Evolutionary conservation across 345 rosid genomes (phyloP).

Genomic region (Aquilaria sinensis): DNA sequence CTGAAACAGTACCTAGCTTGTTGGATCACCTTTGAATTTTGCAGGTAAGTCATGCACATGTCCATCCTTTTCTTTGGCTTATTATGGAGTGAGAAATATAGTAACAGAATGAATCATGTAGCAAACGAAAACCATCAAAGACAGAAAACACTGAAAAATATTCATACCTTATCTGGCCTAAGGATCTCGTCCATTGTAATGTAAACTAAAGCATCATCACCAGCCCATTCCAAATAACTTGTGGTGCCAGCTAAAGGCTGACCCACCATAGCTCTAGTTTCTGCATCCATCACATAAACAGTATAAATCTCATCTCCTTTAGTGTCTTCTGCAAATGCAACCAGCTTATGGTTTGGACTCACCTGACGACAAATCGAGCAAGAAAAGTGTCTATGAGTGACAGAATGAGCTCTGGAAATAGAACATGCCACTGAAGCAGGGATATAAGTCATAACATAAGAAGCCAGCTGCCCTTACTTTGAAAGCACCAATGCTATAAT

Average conservation of each 20-base stretch:
- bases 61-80: no score
- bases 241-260: slow-evolving; percentile 56
- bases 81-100: no score
- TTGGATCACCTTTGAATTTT: no score
- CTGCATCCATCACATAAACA: slow-evolving; percentile 59
- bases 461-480: slow-evolving; percentile 30
- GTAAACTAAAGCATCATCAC: slow-evolving; percentile 70
- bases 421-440: neutral
- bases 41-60: no score
- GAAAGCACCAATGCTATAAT: slow-evolving; percentile 58
- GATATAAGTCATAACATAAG: neutral
- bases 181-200: slow-evolving; percentile 77
- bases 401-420: neutral
- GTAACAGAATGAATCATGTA: no score
- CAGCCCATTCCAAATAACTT: slow-evolving; percentile 64
- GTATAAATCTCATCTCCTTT: slow-evolving; percentile 80
- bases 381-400: neutral
- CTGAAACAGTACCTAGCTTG: no score
- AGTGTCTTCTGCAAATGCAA: slow-evolving; percentile 82
- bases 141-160: neutral
- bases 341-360: slow-evolving; percentile 70
- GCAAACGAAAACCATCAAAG: neutral
- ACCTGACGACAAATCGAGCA: slow-evolving; percentile 31
- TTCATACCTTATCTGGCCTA: slow-evolving; percentile 79
- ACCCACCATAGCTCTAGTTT: slow-evolving; percentile 37